Conservation (phyloP, 2,329 filamentous ascomycete genomes). For the Hymenotorrendiella dingleyae region DNA sequence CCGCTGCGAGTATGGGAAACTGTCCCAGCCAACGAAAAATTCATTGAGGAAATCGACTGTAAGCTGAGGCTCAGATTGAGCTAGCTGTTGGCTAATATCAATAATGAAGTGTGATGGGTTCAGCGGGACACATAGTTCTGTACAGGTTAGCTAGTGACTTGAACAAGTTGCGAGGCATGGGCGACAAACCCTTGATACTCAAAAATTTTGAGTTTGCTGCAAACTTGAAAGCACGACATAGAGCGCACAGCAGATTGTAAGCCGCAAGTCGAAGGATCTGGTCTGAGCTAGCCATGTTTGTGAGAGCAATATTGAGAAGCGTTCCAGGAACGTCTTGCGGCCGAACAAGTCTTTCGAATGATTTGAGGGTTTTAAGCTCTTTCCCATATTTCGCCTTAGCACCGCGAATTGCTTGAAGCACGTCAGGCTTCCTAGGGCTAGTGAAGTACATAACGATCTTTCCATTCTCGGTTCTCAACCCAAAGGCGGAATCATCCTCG, state of each 20-base stretch:
- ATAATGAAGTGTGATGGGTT: slow-evolving; percentile 60
- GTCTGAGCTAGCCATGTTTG: slow-evolving; percentile 59
- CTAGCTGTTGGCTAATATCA: slow-evolving; percentile 58
- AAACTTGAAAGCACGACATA: slow-evolving; percentile 65
- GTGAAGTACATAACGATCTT: slow-evolving; percentile 69
- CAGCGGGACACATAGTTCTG: slow-evolving; percentile 57
- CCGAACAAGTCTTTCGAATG: slow-evolving; percentile 58
- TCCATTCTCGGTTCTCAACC: slow-evolving; percentile 60
- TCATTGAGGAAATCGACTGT: slow-evolving; percentile 67
- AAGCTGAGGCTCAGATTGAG: slow-evolving; percentile 57
- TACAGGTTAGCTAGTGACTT: slow-evolving; percentile 7
- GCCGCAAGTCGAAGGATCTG: slow-evolving; percentile 55
- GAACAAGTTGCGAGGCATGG: not conserved
- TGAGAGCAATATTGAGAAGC: slow-evolving; percentile 60
- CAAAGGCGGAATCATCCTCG: slow-evolving; percentile 63
- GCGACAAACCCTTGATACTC: slow-evolving; percentile 50
- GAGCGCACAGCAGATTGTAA: slow-evolving; percentile 61
- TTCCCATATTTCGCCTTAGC: slow-evolving; percentile 61
- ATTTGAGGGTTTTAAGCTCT: slow-evolving; percentile 53
- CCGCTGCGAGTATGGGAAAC: slow-evolving; percentile 61
- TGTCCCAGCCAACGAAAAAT: slow-evolving; percentile 68
- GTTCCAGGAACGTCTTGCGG: slow-evolving; percentile 68
- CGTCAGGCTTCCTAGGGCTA: slow-evolving; percentile 56
- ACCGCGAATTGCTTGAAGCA: slow-evolving; percentile 56
- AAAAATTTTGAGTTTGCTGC: slow-evolving; percentile 54